Evolutionary conservation across 352 stramenopile genomes (phyloP), one percentile per base, ranked within the genome.

Genomic region (Phytophthora rubi): DNA sequence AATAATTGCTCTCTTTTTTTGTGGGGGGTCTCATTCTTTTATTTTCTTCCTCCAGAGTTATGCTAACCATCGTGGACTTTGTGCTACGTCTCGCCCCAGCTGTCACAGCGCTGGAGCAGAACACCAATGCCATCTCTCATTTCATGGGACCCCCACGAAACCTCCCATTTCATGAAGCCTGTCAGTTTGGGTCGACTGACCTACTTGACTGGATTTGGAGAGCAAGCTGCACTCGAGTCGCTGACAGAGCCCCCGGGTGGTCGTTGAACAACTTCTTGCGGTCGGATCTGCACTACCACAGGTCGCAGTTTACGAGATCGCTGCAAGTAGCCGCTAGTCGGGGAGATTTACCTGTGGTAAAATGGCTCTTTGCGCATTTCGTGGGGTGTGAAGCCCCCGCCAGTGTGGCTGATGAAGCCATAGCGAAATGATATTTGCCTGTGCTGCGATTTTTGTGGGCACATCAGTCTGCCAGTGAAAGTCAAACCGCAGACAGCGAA

Each of bases 181-280:
- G 48, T n/a, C 9, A 16, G 13, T 30, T 59, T 15, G 59, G 47
- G 6, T 59, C 32, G 3, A 51, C 28, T 1, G 12, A 28, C n/a
- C 23, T 65, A 33, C 28, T 65, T 32, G 59, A 65, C 35, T 58
- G 49, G 21, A 66, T 59, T 13, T 42, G 35, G 48, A 3, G 9
- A 18, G 37, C 59, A 0, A 66, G 48, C 12, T 53, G 48, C 23
- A 30, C 33, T 4, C 28, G 13, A n/a, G 21, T 12, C 13, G 39
- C 35, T 18, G 16, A n/a, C n/a, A 35, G 59, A 16, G 39, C 12
- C 3, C 18, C 33, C 23, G 6, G 48, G 2, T 65, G 45, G 47
- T 32, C 59, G 18, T 23, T 52, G 0, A 30, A 21, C 33, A 66
- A 66, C 26, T 53, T 45, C 15, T 18, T 66, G 10, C 59, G 33